Percentiles rank a stretch among this genome's conserved stretches.
Conservation (phyloP, 2,329 filamentous ascomycete genomes). For the Hypoxylon sp. region DNA sequence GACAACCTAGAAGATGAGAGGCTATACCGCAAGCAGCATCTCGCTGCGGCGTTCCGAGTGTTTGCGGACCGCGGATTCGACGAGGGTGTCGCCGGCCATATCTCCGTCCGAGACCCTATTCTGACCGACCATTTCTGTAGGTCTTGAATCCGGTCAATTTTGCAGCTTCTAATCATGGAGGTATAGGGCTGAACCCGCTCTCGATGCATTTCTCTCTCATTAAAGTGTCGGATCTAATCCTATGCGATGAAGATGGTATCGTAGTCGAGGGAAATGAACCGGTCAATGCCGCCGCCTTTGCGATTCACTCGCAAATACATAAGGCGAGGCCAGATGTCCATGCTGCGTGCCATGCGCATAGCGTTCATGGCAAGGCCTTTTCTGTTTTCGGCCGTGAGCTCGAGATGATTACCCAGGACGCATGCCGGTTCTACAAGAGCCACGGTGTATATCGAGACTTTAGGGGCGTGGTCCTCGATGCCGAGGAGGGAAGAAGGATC, state of each 20-base stretch:
- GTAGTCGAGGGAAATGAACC: constrained; percentile 69
- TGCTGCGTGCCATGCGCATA: constrained; percentile 74
- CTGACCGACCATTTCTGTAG: constrained; percentile 72
- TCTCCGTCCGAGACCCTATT: constrained; percentile 74
- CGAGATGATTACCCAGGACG: constrained; percentile 74
- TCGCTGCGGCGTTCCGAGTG: constrained; percentile 73
- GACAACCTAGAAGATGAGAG: constrained; percentile 68
- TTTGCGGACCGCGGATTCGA: constrained; percentile 74
- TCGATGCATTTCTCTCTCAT: constrained; percentile 73
- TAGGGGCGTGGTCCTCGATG: constrained; percentile 72
- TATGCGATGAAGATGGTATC: constrained; percentile 70
- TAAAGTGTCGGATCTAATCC: constrained; percentile 72
- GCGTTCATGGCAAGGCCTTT: constrained; percentile 73
- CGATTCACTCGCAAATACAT: constrained; percentile 73
- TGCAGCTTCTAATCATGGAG: neutral
- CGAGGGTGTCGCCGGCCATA: constrained; percentile 75
- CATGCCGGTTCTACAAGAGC: constrained; percentile 70
- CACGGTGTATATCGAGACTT: constrained; percentile 73
- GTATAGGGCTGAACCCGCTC: constrained; percentile 56
- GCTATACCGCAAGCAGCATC: constrained; percentile 71
- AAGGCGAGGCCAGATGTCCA: constrained; percentile 71
- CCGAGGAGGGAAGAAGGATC: constrained; percentile 71
- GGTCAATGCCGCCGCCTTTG: constrained; percentile 72
- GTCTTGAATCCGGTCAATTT: neutral
- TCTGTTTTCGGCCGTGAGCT: constrained; percentile 69